Evolutionary conservation across 495 filamentous ascomycete genomes (phyloP).

Genomic region (Barbatosphaeria neglecta): DNA sequence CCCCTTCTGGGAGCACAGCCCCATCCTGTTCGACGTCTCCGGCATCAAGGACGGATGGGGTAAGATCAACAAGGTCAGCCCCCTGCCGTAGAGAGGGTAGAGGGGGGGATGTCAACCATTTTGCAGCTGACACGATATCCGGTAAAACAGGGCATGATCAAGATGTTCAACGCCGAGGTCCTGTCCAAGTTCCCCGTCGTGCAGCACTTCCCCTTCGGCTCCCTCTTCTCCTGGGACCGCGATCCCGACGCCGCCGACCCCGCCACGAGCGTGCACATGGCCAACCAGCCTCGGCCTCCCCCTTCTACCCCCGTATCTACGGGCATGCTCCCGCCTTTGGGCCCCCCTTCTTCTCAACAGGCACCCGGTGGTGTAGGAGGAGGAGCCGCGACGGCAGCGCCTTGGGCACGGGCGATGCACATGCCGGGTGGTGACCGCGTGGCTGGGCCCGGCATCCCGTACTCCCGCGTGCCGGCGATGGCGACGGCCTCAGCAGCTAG

Average conservation of each 20-base stretch:
- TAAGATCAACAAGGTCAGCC: conserved; percentile 88
- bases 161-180: conserved; percentile 94
- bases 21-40: conserved; percentile 88
- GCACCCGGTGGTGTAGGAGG: background rate
- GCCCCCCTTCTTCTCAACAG: too few species aligned
- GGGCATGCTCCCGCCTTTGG: too few species aligned
- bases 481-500: background rate
- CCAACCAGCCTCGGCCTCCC: conserved; percentile 39
- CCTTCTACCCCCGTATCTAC: background rate
- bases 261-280: conserved; percentile 40
- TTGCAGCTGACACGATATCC: conserved; percentile 3
- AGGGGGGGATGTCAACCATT: background rate
- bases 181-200: conserved; percentile 91
- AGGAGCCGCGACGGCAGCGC: conserved; percentile 20
- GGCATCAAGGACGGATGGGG: conserved; percentile 87
- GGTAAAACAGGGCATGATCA: conserved; percentile 82
- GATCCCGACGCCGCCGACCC: conserved; percentile 49
- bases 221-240: conserved; percentile 69
- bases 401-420: conserved; percentile 24
- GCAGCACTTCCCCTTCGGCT: conserved; percentile 92
- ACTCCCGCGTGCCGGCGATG: conserved; percentile 19
- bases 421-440: conserved; percentile 15
- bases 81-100: background rate
- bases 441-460: conserved; percentile 17
- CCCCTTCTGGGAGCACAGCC: conserved; percentile 97